phyloP scores from a whole-genome alignment of 129 eudicot species.

The Pittosporum tobira region DNA sequence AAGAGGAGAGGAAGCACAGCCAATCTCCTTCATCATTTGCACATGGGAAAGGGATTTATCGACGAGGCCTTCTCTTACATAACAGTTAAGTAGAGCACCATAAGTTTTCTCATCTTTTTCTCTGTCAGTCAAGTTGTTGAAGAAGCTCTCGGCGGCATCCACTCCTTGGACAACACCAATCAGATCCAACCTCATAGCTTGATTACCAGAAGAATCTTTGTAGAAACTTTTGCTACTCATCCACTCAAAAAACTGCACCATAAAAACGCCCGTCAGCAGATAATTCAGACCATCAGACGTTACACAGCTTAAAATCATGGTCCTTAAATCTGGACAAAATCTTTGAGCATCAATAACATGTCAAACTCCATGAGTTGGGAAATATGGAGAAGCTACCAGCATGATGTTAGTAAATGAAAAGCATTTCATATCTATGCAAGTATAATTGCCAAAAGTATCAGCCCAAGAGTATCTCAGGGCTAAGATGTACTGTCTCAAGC shows the following conservation, averaged over 20 bases:
- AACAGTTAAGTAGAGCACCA: conserved; percentile 38
- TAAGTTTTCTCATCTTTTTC: conserved; percentile 28
- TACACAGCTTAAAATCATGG: not conserved
- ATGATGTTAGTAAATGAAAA: not conserved
- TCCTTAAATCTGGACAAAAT: not conserved
- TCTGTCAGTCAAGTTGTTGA: conserved; percentile 18
- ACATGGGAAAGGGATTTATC: conserved; percentile 30
- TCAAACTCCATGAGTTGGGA: not conserved
- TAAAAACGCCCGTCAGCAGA: conserved; percentile 1
- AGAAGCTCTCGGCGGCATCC: conserved; percentile 39
- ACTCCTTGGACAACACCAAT: conserved; percentile 33
- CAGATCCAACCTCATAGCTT: conserved; percentile 34
- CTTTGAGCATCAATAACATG: not conserved
- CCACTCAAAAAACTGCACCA: conserved; percentile 37
- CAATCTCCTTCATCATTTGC: conserved; percentile 29
- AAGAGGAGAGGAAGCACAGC: conserved; percentile 28
- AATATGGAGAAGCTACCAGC: not conserved
- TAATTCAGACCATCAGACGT: not conserved
- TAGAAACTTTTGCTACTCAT: conserved; percentile 15
- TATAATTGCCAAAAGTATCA: no score
- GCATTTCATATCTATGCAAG: not conserved
- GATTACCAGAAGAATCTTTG: conserved; percentile 14
- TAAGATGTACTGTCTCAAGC: no score
- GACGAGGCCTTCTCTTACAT: conserved; percentile 30
- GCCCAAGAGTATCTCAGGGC: no score